Base-by-base conservation (phyloP, 352 stramenopile genomes). In the Saprolegnia parasitica region DNA sequence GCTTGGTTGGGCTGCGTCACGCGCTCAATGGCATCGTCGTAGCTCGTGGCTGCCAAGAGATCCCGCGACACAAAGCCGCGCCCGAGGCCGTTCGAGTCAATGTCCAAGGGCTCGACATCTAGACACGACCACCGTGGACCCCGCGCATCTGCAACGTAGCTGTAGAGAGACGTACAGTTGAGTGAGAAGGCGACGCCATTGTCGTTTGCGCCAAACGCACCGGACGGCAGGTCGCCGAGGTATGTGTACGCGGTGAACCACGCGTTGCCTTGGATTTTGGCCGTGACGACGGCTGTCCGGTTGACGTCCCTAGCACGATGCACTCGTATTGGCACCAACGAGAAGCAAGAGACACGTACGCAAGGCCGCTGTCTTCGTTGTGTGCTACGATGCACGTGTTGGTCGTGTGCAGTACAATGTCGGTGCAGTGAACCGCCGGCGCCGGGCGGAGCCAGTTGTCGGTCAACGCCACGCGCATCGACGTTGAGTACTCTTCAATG, bases 221-320 rank as follows among this genome's bases (percentile, higher is more conserved):
- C 84, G 13, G 81, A 87, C 0, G 84, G 84, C 29, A 91, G 72
- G 62, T 91, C 84, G 0, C 84, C 82, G 15, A 90, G 67, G 68
- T 91, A 91, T 58, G 84, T 91, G 67, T 77, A 90, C 15, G 79
- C 84, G 26, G 89, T 80, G 62, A 91, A 91, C 65, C 78, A 80
- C 0, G 81, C 78, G 20, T 76, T 68, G 35, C 75, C 35, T 0
- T 72, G 77, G 72, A 91, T 88, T 40, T 78, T 72, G 23, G 82
- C 84, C 23, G 77, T 84, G 35, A 91, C 72, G 57, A 91, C 81
- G 4, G 78, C 81, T 35, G 84, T 88, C 63, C 78, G 77, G 66
- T 90, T 90, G 40, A 89, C 72, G 57, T 90, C 82, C 16, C 63
- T 70, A 49, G 24, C 20, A 55, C 16, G 4, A 24, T 8, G 16